Evolutionary conservation across 2,329 filamentous ascomycete species (phyloP).

Genomic region (Neocucurbitaria cava): DNA sequence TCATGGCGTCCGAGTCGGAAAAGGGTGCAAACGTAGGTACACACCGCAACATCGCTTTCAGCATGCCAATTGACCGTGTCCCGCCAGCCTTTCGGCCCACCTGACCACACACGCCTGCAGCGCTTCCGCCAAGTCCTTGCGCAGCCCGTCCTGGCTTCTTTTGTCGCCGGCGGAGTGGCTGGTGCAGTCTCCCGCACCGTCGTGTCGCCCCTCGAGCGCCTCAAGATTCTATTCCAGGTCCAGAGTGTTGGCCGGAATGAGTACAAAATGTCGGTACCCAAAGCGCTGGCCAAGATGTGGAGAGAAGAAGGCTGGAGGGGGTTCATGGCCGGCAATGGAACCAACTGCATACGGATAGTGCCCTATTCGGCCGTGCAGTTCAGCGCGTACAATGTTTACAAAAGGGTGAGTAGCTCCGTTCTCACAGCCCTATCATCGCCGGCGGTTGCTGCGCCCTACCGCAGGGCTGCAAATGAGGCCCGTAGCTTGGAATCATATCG

Average conservation of each 20-base stretch:
- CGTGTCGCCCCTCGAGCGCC: slow-evolving; percentile 90
- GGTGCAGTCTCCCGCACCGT: slow-evolving; percentile 98
- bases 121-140: slow-evolving; percentile 60
- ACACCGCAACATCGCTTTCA: not conserved
- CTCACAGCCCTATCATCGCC: not conserved
- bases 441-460: not conserved
- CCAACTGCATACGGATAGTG: slow-evolving; percentile 97
- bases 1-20: slow-evolving; percentile 26
- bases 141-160: slow-evolving; percentile 87
- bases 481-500: not conserved
- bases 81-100: slow-evolving; percentile 21
- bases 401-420: slow-evolving; percentile 68
- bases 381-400: slow-evolving; percentile 97
- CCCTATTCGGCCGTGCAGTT: slow-evolving; percentile 99
- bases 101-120: slow-evolving; percentile 29
- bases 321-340: slow-evolving; percentile 97
- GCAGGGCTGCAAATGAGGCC: not conserved
- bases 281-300: slow-evolving; percentile 95
- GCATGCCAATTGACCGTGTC: slow-evolving; percentile 20
- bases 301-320: slow-evolving; percentile 95
- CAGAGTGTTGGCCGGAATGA: slow-evolving; percentile 90
- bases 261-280: slow-evolving; percentile 89
- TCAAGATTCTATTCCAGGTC: slow-evolving; percentile 98
- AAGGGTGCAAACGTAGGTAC: slow-evolving; percentile 34
- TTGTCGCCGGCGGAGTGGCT: slow-evolving; percentile 91